phyloP scores from a whole-genome alignment of 768 basidiomycete species.

The Pleurotus platypus region DNA sequence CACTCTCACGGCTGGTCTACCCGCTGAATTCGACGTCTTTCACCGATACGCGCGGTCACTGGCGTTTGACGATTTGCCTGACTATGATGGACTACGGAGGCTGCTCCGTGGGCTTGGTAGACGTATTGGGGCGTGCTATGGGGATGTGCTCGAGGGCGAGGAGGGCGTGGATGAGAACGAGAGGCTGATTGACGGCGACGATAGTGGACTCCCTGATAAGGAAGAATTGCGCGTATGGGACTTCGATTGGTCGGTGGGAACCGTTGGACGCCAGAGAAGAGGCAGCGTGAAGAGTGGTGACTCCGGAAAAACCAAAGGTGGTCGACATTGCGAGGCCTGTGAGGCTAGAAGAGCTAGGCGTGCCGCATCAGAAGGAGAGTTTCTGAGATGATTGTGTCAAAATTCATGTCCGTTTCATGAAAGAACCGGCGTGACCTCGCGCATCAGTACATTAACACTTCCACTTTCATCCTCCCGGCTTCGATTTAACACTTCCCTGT shows the following conservation, averaged over 20 bases:
- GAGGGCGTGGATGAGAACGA: constrained; percentile 12
- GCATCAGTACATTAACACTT: no score
- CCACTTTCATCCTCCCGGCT: no score
- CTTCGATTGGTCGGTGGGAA: constrained; percentile 37
- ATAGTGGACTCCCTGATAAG: not conserved
- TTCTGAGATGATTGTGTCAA: no score
- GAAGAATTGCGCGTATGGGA: not conserved
- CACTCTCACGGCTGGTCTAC: constrained; percentile 72
- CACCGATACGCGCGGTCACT: constrained; percentile 71
- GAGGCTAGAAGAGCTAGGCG: constrained; percentile 17
- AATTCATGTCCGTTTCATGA: no score
- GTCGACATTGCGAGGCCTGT: constrained; percentile 29
- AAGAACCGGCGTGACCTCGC: no score
- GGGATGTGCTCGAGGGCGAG: constrained; percentile 28
- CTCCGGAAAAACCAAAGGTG: constrained; percentile 16
- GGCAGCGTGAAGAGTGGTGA: constrained; percentile 8
- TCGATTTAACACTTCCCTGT: no score
- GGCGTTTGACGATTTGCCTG: constrained; percentile 85
- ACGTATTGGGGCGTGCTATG: constrained; percentile 52
- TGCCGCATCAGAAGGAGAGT: not conserved
- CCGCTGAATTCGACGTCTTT: constrained; percentile 77
- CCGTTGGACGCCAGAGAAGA: constrained; percentile 10
- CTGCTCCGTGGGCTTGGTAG: constrained; percentile 63
- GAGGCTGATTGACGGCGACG: constrained; percentile 5
- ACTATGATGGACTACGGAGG: constrained; percentile 78